phyloP scores from a whole-genome alignment of 345 rosid genomes.

The Eucalyptus curtisii region DNA sequence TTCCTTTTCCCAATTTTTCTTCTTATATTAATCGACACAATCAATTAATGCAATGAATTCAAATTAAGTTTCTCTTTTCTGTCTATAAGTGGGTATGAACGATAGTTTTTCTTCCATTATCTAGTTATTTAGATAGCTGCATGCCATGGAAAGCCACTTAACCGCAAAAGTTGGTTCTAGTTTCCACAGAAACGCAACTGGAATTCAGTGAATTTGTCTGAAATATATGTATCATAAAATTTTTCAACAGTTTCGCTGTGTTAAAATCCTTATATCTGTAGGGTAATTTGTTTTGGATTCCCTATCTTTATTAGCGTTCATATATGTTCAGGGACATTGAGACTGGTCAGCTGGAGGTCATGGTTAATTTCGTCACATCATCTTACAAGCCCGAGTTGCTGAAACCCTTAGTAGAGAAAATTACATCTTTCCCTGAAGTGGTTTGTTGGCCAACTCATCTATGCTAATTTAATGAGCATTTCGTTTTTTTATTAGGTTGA shows the following conservation, averaged over 20 bases:
- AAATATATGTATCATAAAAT: background rate
- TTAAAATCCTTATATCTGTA: background rate
- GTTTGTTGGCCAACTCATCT: conserved; percentile 21
- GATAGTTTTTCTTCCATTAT: background rate
- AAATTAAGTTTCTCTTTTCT: background rate
- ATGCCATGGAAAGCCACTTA: background rate
- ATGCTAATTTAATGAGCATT: background rate
- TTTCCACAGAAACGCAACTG: background rate
- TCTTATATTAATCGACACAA: background rate
- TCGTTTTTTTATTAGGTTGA: background rate
- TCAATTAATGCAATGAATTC: background rate
- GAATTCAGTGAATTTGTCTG: background rate
- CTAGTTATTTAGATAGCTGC: background rate
- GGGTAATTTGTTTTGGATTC: background rate
- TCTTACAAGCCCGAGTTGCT: conserved; percentile 77
- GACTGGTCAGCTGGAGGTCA: conserved; percentile 58
- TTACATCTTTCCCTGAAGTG: conserved; percentile 77
- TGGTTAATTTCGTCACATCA: conserved; percentile 94
- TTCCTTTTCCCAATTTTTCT: background rate
- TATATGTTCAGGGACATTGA: conserved; percentile 42
- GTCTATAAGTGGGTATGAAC: background rate
- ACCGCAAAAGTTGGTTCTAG: background rate
- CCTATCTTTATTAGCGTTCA: background rate
- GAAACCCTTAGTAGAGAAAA: conserved; percentile 69
- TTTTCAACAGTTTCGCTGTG: background rate